Base-by-base conservation (phyloP, 1,284 basidiomycete genomes). In the Leccinum pachyderme region DNA sequence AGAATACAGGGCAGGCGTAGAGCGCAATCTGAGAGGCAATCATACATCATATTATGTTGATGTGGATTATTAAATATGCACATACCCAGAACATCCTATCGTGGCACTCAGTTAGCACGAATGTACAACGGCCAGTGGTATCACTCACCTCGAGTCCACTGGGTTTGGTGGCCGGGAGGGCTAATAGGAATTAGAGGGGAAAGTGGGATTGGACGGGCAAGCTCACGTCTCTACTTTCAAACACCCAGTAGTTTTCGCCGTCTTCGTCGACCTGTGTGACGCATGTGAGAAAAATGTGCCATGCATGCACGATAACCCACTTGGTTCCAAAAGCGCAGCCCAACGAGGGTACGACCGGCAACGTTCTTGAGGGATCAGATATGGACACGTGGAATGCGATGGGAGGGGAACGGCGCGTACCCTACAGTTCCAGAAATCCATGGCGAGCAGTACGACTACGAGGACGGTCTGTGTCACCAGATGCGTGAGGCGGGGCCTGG, bases 371-470 rank as follows among this genome's bases (percentile, higher is more conserved):
- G 49, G 46, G 44, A 44, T 37, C 51, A 51, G 31, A 15, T 25
- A 41, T 39, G 15, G 32, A 8, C 18, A 43, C 29, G 51, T 6
- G 56, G 56, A 13, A 11, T 15, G n/a, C 33, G 37, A 39, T 9
- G 25, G 8, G 54, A 15, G 27, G 18, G 48, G 35, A 24, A 43
- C 6, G 47, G 29, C 27, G 70, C 83, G 59, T 64, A 93, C 92
- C 67, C 92, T 76, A 62, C 93, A 94, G 67, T 95, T 97, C 95
- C 95, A 97, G 70, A 98, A 98, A 74, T 98, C 95, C 81, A 95
- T 89, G 1, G 94, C 89, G 32, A 98, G 81, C 24, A 98, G 77
- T 1, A 96, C 86, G 24, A 97, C 95, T 0, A 97, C 94, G 8
- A 86, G 74, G 2, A 97, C 94, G 15, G 93, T 95, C 91, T 95